Evolutionary conservation across 257 asterid species (phyloP).

Genomic region (Agastache rugosa): DNA sequence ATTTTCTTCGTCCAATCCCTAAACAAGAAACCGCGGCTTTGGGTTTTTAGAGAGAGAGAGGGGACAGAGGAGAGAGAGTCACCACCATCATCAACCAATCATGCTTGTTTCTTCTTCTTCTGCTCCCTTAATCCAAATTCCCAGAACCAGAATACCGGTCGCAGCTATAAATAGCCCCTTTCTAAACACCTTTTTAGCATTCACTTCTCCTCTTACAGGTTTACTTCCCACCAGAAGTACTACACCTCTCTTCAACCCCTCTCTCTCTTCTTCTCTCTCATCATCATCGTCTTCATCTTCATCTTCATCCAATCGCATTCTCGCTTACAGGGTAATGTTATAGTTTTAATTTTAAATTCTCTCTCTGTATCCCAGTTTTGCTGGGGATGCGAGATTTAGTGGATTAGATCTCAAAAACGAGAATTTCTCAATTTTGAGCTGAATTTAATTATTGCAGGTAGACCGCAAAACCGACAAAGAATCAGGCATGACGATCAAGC

Average conservation of each 20-base stretch:
- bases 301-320: slow-evolving; percentile 34
- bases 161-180: slow-evolving; percentile 50
- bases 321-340: slow-evolving; percentile 44
- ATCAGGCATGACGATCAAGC: slow-evolving; percentile 56
- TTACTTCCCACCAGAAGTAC: slow-evolving; percentile 4
- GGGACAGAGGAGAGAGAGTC: neutral
- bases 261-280: neutral
- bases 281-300: neutral
- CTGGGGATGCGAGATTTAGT: neutral
- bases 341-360: neutral
- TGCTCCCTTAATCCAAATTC: slow-evolving; percentile 31
- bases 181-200: slow-evolving; percentile 24
- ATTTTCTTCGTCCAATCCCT: slow-evolving; percentile 30
- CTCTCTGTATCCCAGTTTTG: neutral
- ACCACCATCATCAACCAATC: slow-evolving; percentile 35
- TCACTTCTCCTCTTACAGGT: slow-evolving; percentile 19
- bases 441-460: slow-evolving; percentile 25
- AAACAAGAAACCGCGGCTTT: slow-evolving; percentile 16
- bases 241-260: slow-evolving; percentile 9
- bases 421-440: neutral
- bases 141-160: slow-evolving; percentile 26
- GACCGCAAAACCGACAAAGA: neutral
- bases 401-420: neutral
- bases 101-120: slow-evolving; percentile 26
- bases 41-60: slow-evolving; percentile 1